These are phyloP conservation scores for Metrosideros polymorpha DNA, from an alignment of 441 rosid species.

Conservation along the genomic window DNA sequence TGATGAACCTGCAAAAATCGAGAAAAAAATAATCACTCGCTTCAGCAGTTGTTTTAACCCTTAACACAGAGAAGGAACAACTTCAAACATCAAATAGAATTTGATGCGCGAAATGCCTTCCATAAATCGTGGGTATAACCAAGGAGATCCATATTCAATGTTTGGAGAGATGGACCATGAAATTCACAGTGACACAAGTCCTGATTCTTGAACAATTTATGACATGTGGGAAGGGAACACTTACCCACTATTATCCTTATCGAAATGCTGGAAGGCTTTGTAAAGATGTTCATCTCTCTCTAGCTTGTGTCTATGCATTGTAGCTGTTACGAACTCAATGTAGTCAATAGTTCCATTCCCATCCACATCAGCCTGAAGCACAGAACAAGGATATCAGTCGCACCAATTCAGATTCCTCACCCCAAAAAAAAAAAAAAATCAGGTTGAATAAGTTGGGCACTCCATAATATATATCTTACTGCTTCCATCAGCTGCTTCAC, in stretches of 20 bases:
- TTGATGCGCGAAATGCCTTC: background rate
- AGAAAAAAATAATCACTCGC: background rate
- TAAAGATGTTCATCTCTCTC: conserved; percentile 63
- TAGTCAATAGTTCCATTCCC: conserved; percentile 68
- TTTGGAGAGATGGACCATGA: background rate
- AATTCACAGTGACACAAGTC: background rate
- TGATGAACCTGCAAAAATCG: conserved; percentile 34
- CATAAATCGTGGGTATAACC: background rate
- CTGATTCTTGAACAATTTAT: background rate
- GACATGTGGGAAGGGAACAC: background rate
- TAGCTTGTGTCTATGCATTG: conserved; percentile 73
- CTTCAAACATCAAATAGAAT: background rate
- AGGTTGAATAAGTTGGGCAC: background rate
- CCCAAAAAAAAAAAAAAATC: background rate
- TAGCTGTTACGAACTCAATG: conserved; percentile 69
- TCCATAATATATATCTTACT: conserved; percentile 17
- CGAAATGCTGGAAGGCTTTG: conserved; percentile 75
- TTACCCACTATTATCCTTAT: conserved; percentile 70
- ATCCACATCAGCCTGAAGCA: conserved; percentile 66
- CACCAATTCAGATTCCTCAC: background rate
- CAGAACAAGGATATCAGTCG: background rate
- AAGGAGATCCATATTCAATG: background rate
- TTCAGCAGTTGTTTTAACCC: background rate
- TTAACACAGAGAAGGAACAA: background rate
- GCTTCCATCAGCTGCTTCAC: conserved; percentile 63